Evolutionary conservation across 257 asterid species (phyloP).

Genomic region (Paulownia fortunei): DNA sequence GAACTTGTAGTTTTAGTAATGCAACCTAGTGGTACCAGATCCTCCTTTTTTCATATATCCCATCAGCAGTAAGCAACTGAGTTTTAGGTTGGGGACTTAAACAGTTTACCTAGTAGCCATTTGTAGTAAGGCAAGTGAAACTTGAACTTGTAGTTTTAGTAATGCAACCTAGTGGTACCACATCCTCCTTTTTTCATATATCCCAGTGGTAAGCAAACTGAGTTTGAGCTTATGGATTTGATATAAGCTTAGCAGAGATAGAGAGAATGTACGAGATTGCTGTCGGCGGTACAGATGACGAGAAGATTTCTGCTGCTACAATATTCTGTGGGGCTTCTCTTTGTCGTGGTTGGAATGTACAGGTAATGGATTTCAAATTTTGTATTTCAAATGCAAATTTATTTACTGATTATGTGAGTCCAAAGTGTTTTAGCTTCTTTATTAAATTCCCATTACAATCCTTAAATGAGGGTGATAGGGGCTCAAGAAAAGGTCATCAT

Average conservation of each 20-base stretch:
- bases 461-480: constrained; percentile 14
- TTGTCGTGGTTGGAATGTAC: constrained; percentile 96
- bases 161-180: constrained; percentile 22
- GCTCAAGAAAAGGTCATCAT: not conserved
- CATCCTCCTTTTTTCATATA: constrained; percentile 20
- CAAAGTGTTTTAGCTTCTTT: constrained; percentile 8
- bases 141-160: constrained; percentile 22
- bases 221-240: constrained; percentile 66
- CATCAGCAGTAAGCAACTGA: constrained; percentile 62
- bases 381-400: constrained; percentile 11
- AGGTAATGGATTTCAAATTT: constrained; percentile 55
- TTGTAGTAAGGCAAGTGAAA: not conserved
- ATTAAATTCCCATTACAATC: constrained; percentile 17
- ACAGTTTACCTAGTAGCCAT: not conserved
- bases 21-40: constrained; percentile 24
- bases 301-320: constrained; percentile 94
- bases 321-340: constrained; percentile 94
- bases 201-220: constrained; percentile 56
- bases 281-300: constrained; percentile 83
- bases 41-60: constrained; percentile 20
- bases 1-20: constrained; percentile 20
- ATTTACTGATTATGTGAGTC: not conserved
- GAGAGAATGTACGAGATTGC: constrained; percentile 95
- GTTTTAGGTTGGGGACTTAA: constrained; percentile 26
- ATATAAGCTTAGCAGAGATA: constrained; percentile 96